A percentile compares a stretch with the other conserved stretches of the same genome.
phyloP scores from a whole-genome alignment of 306 rosid species.

The Lathyrus aphaca region DNA sequence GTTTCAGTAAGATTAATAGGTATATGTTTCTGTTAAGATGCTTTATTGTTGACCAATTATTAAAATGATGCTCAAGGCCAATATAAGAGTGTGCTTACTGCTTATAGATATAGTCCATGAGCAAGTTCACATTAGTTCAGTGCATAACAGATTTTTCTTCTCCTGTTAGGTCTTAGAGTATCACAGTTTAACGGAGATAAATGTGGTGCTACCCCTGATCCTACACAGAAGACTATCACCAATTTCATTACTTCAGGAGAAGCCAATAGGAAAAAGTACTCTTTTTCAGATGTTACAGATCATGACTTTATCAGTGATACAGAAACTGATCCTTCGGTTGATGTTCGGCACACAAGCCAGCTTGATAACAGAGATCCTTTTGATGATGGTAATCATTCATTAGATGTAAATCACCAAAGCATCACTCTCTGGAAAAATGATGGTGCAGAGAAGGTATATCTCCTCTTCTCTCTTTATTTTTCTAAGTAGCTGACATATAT shows the following conservation, averaged over 20 bases:
- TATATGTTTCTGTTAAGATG: slow-evolving; percentile 38
- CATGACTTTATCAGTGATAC: slow-evolving; percentile 45
- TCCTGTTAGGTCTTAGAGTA: slow-evolving; percentile 73
- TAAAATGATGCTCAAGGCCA: slow-evolving; percentile 25
- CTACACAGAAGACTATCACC: slow-evolving; percentile 72
- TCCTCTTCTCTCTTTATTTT: neutral
- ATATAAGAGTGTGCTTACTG: slow-evolving; percentile 23
- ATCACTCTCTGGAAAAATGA: slow-evolving; percentile 35
- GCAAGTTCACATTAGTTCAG: slow-evolving; percentile 34
- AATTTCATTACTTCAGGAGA: slow-evolving; percentile 62
- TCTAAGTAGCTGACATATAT: slow-evolving; percentile 34
- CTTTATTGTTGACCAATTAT: slow-evolving; percentile 20
- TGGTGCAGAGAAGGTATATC: slow-evolving; percentile 43
- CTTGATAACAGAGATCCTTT: slow-evolving; percentile 42
- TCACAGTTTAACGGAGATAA: slow-evolving; percentile 72
- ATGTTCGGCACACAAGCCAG: slow-evolving; percentile 40
- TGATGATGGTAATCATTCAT: slow-evolving; percentile 44
- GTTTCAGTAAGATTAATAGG: slow-evolving; percentile 87
- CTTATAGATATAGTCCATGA: slow-evolving; percentile 14
- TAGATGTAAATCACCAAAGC: slow-evolving; percentile 42
- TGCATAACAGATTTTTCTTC: slow-evolving; percentile 36
- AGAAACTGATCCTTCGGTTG: slow-evolving; percentile 48
- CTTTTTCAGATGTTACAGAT: slow-evolving; percentile 45
- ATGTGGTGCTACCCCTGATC: slow-evolving; percentile 56
- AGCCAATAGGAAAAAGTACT: slow-evolving; percentile 45